phyloP scores from a whole-genome alignment of 495 filamentous ascomycete genomes.

The Penicillium soppii region DNA sequence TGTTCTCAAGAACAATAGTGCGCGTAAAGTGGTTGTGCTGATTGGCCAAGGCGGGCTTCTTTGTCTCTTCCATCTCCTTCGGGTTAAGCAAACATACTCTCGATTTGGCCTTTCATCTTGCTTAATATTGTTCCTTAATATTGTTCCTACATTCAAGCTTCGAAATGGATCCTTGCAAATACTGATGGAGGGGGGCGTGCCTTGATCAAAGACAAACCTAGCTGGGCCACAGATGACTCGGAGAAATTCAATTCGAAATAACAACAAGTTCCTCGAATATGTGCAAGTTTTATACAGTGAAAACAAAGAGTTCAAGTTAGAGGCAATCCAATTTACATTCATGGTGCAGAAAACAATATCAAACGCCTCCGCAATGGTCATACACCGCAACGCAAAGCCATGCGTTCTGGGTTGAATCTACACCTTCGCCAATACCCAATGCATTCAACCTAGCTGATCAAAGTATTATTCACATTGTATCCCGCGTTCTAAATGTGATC shows the following conservation, averaged over 20 bases:
- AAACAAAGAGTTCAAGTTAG: background rate
- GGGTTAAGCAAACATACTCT: background rate
- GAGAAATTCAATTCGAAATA: background rate
- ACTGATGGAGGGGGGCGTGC: too few relatives aligned
- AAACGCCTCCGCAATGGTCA: background rate
- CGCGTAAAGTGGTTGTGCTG: background rate
- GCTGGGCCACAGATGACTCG: background rate
- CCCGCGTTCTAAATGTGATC: background rate
- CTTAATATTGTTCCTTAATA: background rate
- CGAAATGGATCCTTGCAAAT: too few relatives aligned
- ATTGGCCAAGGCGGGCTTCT: background rate
- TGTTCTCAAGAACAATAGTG: slow-evolving; percentile 7
- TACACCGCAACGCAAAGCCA: background rate
- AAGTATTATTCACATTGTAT: slow-evolving; percentile 6
- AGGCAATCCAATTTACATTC: background rate
- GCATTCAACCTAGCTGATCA: background rate
- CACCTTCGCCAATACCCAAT: background rate
- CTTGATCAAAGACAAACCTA: background rate
- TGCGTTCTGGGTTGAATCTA: background rate
- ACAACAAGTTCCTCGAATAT: background rate
- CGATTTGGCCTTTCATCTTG: background rate
- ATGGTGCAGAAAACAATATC: slow-evolving; percentile 2
- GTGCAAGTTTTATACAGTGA: too few relatives aligned
- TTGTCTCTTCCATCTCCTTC: background rate
- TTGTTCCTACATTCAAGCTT: slow-evolving; percentile 1